A percentile compares a stretch with the other conserved stretches of the same genome.
These are phyloP conservation scores for Metschnikowia henanensis DNA, from an alignment of 805 yeast species.

Conservation along the genomic window DNA sequence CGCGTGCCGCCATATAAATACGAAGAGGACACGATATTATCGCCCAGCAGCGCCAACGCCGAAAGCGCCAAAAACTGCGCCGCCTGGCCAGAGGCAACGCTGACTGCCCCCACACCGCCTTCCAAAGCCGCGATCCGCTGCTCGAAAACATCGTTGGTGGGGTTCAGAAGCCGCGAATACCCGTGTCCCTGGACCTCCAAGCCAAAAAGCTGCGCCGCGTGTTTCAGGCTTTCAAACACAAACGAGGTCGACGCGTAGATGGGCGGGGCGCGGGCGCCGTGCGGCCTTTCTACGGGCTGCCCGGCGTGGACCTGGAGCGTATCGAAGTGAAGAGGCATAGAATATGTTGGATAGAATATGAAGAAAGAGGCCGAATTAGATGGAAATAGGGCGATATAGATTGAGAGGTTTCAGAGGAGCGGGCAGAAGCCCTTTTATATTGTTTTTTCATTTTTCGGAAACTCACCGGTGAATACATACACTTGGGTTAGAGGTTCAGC, in stretches of 20 bases:
- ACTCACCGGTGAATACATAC: too few relatives aligned
- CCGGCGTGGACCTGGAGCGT: slow-evolving; percentile 96
- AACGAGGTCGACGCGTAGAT: slow-evolving; percentile 91
- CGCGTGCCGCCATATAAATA: slow-evolving; percentile 94
- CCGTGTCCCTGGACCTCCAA: slow-evolving; percentile 82
- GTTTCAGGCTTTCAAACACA: slow-evolving; percentile 82
- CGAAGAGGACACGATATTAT: slow-evolving; percentile 84
- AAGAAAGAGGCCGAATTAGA: neutral
- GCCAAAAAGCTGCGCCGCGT: slow-evolving; percentile 90
- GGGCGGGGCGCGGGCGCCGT: slow-evolving; percentile 86
- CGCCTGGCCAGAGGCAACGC: slow-evolving; percentile 94
- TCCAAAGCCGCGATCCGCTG: slow-evolving; percentile 91
- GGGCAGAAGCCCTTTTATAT: too few relatives aligned
- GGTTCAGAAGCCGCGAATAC: slow-evolving; percentile 89
- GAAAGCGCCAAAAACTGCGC: slow-evolving; percentile 87
- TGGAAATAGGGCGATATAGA: neutral
- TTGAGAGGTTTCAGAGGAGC: neutral
- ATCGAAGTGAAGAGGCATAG: slow-evolving; percentile 66
- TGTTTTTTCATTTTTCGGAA: too few relatives aligned
- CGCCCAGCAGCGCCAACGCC: slow-evolving; percentile 84
- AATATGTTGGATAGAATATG: neutral
- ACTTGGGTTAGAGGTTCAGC: too few relatives aligned
- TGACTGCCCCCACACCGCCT: slow-evolving; percentile 88
- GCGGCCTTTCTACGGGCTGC: slow-evolving; percentile 65
- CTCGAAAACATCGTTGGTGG: slow-evolving; percentile 90